Percentiles rank a stretch among this genome's conserved stretches.
These are phyloP conservation scores for Gamarada debralockiae DNA, from an alignment of 495 filamentous ascomycete genomes.

Conservation along the genomic window DNA sequence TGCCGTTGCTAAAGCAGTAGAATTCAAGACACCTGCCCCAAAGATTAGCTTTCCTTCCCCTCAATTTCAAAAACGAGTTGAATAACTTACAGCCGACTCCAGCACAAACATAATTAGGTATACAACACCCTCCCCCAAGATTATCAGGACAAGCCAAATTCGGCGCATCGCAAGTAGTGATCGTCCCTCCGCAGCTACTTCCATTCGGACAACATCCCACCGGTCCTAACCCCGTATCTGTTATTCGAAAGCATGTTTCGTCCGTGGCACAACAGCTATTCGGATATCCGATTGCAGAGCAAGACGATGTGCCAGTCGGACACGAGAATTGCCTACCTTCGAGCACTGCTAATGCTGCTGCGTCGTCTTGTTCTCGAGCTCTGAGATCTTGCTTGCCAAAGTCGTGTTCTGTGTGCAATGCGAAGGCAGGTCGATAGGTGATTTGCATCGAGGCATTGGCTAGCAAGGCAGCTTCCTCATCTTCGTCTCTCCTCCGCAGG, in stretches of 20 bases:
- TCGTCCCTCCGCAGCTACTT: slow-evolving; percentile 58
- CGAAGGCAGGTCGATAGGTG: slow-evolving; percentile 18
- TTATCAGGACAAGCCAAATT: slow-evolving; percentile 64
- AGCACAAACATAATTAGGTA: slow-evolving; percentile 75
- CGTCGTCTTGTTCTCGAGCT: slow-evolving; percentile 16
- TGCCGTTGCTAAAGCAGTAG: slow-evolving; percentile 28
- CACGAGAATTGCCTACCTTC: slow-evolving; percentile 63
- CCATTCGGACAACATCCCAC: slow-evolving; percentile 86
- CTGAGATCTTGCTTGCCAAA: slow-evolving; percentile 17
- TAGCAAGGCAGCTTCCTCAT: slow-evolving; percentile 12
- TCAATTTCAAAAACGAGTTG: neutral
- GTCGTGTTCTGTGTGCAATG: slow-evolving; percentile 16
- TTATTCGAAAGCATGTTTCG: slow-evolving; percentile 66
- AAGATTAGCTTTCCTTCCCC: slow-evolving; percentile 2
- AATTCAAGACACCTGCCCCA: slow-evolving; percentile 29
- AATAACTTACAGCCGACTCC: slow-evolving; percentile 66
- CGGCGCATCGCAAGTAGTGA: slow-evolving; percentile 58
- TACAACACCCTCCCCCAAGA: slow-evolving; percentile 83
- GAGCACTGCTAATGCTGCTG: slow-evolving; percentile 34
- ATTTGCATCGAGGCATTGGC: slow-evolving; percentile 16
- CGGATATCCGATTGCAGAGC: slow-evolving; percentile 63
- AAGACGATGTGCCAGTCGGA: slow-evolving; percentile 63
- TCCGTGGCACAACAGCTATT: slow-evolving; percentile 71
- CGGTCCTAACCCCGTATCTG: slow-evolving; percentile 67
- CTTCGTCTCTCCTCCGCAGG: slow-evolving; percentile 17